Conservation (phyloP, 768 basidiomycete species). For the Lactarius quietus region DNA sequence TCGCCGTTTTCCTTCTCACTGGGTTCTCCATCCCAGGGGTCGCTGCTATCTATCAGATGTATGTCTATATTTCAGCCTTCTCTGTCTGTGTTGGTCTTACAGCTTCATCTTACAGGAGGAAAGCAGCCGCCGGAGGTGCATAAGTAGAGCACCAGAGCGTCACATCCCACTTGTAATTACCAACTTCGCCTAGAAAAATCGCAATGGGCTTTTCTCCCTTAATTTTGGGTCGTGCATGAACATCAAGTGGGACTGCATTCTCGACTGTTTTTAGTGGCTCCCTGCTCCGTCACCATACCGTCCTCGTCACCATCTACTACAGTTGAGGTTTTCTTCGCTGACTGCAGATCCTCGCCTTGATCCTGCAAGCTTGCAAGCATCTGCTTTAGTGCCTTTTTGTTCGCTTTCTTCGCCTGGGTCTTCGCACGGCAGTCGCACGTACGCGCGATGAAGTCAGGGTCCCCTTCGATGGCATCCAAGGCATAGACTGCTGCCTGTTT, state of each 20-base stretch:
- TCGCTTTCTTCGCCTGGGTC: conserved; percentile 36
- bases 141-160: background rate
- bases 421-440: conserved; percentile 62
- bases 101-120: conserved; percentile 1
- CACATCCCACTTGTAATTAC: background rate
- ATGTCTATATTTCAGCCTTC: conserved; percentile 20
- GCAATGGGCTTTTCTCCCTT: background rate
- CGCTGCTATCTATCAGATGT: conserved; percentile 28
- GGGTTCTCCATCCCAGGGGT: conserved; percentile 28
- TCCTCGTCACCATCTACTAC: conserved; percentile 10
- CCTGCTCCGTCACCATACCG: background rate
- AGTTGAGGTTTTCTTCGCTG: conserved; percentile 5
- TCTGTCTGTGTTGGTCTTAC: conserved; percentile 5
- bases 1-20: conserved; percentile 15
- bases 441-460: conserved; percentile 56
- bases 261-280: conserved; percentile 1
- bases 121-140: background rate
- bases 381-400: conserved; percentile 37
- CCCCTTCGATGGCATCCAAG: conserved; percentile 63
- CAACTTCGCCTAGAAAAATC: conserved; percentile 3
- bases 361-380: conserved; percentile 29
- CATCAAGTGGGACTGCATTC: background rate
- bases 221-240: background rate
- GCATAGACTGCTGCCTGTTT: conserved; percentile 62
- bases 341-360: conserved; percentile 26